Evolutionary conservation across 495 filamentous ascomycete genomes (phyloP).

Genomic region (Polyplosphaeria fusca): DNA sequence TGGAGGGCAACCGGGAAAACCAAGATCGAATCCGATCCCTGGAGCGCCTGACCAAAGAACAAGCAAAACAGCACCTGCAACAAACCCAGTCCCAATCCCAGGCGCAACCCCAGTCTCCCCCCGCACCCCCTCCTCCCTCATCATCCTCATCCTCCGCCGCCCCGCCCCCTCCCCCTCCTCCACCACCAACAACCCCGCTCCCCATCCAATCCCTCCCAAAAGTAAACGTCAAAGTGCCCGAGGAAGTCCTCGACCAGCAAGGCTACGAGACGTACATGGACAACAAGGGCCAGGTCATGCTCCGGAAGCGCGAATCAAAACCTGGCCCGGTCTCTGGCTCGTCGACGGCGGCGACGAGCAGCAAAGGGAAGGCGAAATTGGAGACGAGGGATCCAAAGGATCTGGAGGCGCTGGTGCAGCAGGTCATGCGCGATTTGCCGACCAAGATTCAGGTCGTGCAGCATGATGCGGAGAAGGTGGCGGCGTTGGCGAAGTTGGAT

Average conservation of each 20-base stretch:
- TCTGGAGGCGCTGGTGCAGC: constrained; percentile 36
- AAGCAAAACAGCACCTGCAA: too few species aligned
- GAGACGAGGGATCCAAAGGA: constrained; percentile 34
- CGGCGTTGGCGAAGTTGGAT: not conserved
- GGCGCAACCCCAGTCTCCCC: not conserved
- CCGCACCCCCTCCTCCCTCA: not conserved
- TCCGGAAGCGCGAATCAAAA: constrained; percentile 28
- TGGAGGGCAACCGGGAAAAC: constrained; percentile 80
- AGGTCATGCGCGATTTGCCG: constrained; percentile 38
- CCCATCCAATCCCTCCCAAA: not conserved
- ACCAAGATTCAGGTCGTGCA: constrained; percentile 24
- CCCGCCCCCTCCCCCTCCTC: not conserved
- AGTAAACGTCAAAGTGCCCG: constrained; percentile 32
- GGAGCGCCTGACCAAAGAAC: not conserved
- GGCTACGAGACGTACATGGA: constrained; percentile 46
- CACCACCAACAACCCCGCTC: not conserved
- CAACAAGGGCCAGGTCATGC: constrained; percentile 37
- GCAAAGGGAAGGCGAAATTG: constrained; percentile 25
- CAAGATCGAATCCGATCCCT: constrained; percentile 70
- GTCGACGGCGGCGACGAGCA: not conserved
- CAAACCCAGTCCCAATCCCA: not conserved
- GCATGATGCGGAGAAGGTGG: not conserved
- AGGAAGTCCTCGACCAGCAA: constrained; percentile 41
- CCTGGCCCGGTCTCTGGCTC: not conserved
- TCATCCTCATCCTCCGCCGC: not conserved